Conservation (phyloP, 1,139 yeast species). For the Ashbya aceris region DNA sequence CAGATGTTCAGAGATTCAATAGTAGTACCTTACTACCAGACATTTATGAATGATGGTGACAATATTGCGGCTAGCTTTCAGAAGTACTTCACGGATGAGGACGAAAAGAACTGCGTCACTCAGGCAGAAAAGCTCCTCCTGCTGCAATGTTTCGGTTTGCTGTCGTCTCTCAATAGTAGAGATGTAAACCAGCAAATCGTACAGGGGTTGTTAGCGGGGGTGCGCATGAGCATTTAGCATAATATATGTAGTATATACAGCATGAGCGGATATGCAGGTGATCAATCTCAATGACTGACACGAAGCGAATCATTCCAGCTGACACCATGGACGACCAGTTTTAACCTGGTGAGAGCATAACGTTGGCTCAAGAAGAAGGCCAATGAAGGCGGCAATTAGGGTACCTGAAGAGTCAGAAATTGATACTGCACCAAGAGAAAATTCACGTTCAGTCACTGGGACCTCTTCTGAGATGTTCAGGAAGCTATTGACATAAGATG, state of each 20-base stretch:
- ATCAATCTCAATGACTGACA: neutral
- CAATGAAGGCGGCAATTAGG: conserved; percentile 68
- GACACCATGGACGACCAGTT: conserved; percentile 60
- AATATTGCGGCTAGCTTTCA: conserved; percentile 27
- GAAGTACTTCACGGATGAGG: conserved; percentile 27
- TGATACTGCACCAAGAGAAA: conserved; percentile 89
- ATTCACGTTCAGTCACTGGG: conserved; percentile 53
- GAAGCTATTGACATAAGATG: conserved; percentile 83
- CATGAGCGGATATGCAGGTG: neutral
- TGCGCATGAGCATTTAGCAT: conserved; percentile 26
- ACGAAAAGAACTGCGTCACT: conserved; percentile 27
- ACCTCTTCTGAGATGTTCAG: conserved; percentile 63
- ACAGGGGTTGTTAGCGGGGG: conserved; percentile 35
- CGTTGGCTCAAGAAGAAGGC: conserved; percentile 61
- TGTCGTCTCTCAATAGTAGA: conserved; percentile 41
- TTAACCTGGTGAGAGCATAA: conserved; percentile 64
- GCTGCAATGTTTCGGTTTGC: conserved; percentile 48
- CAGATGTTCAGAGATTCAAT: conserved; percentile 41
- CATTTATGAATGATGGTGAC: conserved; percentile 26
- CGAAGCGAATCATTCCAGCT: conserved; percentile 19
- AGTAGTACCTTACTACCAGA: conserved; percentile 40
- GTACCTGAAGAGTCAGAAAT: conserved; percentile 87
- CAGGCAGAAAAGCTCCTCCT: conserved; percentile 33
- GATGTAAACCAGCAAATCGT: conserved; percentile 46
- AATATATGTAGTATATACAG: neutral